Evolutionary conservation across 1,284 basidiomycete species (phyloP), one percentile per base, ranked within the genome.

Genomic region (Sphaerobolus stellatus): DNA sequence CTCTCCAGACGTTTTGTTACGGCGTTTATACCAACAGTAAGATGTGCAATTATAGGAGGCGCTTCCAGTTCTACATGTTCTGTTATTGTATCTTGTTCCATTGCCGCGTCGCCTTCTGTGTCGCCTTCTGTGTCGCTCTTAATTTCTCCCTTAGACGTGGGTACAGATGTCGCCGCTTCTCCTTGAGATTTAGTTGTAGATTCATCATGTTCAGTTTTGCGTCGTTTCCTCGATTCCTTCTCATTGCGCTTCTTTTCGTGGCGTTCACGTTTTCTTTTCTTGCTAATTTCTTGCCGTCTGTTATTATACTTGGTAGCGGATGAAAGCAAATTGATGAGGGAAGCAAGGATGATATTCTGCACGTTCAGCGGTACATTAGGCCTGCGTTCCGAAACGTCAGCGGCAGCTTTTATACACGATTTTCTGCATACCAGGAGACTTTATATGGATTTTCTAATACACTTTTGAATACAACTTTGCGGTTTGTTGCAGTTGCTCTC

Each of bases 1-100:
- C 56, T 60, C 68, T 95, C 92, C 11, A 95, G 74, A 18, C 74
- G 73, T 68, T 84, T 89, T 22, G 91, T 90, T 7, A 92, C 88
- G 64, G 84, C 77, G 64, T 94, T 95, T 61, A 94, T 86, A 11
- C 92, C 92, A 41, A 88, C 67, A 1, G 79, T 72, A 38, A 90
- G 61, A 64, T 87, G 79, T 11, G 75, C 59, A 13, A 84, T 68
- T 24, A 84, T 68, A 8, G 67, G 58, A 2, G 82, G 82, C 16
- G 64, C 59, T 40, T 38, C 36, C 5, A 28, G 33, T 11, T 44
- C 20, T 43, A 33, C 31, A 18, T 38, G 18, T 43, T 58, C 33
- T 22, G 40, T 34, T 8, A 36, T 29, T 22, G n/a, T 16, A 16
- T 7, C 28, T 13, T 13, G 9, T 1, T 46, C 44, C 4, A 31